Conservation (phyloP, 352 stramenopile genomes). For the Phytophthora sp. region DNA sequence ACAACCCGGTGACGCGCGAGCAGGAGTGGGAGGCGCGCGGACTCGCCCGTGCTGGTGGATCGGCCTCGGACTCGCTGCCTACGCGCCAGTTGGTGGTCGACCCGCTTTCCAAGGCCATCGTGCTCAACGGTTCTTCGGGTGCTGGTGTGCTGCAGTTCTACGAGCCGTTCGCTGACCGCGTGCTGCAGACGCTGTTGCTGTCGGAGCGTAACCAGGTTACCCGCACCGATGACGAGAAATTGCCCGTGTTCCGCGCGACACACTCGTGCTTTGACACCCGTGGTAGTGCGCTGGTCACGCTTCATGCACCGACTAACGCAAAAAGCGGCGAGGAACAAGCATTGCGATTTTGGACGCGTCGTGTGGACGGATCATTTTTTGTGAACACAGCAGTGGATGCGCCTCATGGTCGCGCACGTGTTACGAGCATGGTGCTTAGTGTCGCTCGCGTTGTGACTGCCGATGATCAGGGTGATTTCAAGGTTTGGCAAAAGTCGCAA, state of each 20-base stretch:
- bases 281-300: constrained; percentile 61
- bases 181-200: constrained; percentile 70
- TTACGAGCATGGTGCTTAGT: constrained; percentile 57
- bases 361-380: constrained; percentile 76
- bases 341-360: constrained; percentile 80
- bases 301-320: constrained; percentile 46
- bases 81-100: constrained; percentile 67
- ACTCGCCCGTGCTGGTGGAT: constrained; percentile 58
- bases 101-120: constrained; percentile 59
- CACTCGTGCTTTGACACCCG: constrained; percentile 58
- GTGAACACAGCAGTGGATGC: constrained; percentile 84
- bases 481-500: constrained; percentile 71
- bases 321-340: constrained; percentile 54
- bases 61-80: constrained; percentile 48
- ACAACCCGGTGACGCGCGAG: constrained; percentile 79
- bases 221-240: constrained; percentile 68
- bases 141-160: constrained; percentile 83
- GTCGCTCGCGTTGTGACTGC: constrained; percentile 59
- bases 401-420: constrained; percentile 59
- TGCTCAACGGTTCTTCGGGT: constrained; percentile 67
- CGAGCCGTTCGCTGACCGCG: constrained; percentile 79
- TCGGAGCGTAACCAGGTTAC: constrained; percentile 88
- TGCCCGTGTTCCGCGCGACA: constrained; percentile 59
- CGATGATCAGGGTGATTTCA: constrained; percentile 77
- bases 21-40: constrained; percentile 78